These are phyloP conservation scores for Sicyos baderoa DNA, from an alignment of 306 rosid genomes.

Conservation along the genomic window DNA sequence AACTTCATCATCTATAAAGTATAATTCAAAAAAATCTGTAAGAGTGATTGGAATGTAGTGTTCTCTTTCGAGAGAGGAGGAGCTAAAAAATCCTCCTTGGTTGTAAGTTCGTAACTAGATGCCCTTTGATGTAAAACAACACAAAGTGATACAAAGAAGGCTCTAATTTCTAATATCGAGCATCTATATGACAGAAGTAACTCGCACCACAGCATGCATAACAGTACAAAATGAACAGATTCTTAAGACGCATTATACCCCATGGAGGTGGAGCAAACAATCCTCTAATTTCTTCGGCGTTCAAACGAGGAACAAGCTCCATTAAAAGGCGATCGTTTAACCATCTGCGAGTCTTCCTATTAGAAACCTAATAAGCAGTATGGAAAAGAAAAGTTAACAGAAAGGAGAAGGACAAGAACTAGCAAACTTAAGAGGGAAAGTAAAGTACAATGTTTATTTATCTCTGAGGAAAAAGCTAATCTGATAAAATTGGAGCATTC, in stretches of 20 bases:
- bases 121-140: conserved; percentile 28
- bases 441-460: background rate
- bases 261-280: conserved; percentile 96
- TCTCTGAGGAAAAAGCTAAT: background rate
- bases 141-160: conserved; percentile 53
- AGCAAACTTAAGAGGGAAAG: background rate
- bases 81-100: background rate
- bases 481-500: background rate
- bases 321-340: conserved; percentile 80
- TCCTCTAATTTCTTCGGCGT: conserved; percentile 88
- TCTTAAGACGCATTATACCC: conserved; percentile 37
- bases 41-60: background rate
- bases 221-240: background rate
- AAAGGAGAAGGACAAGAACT: background rate
- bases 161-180: conserved; percentile 72
- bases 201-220: background rate
- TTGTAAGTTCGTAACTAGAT: background rate
- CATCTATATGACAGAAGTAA: background rate
- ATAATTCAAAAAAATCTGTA: background rate
- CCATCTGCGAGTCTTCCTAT: conserved; percentile 79
- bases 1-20: background rate
- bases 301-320: conserved; percentile 87
- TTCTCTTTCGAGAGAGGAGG: background rate
- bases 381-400: background rate
- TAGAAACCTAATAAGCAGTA: conserved; percentile 51